A percentile compares a stretch with the other conserved stretches of the same genome.
Evolutionary conservation across 2,329 filamentous ascomycete species (phyloP).

Genomic region (Monosporascus cannonballus): DNA sequence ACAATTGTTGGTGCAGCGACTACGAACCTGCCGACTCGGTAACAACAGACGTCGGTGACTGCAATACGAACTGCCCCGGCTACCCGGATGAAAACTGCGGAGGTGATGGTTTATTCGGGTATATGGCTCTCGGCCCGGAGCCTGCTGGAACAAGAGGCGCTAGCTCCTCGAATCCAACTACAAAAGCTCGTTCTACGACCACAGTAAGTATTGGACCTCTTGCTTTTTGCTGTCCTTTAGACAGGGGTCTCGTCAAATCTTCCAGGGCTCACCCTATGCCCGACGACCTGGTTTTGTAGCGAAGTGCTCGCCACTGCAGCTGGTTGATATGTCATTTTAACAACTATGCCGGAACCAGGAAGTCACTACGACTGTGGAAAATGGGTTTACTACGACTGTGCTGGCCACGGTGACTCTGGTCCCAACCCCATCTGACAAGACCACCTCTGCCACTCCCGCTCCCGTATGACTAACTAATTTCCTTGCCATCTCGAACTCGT

Average conservation of each 20-base stretch:
- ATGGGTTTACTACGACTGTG: slow-evolving; percentile 26
- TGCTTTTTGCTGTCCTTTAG: slow-evolving; percentile 8
- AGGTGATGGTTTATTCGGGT: slow-evolving; percentile 55
- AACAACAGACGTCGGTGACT: slow-evolving; percentile 38
- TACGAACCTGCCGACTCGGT: slow-evolving; percentile 48
- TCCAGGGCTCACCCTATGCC: not conserved
- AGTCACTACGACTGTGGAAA: slow-evolving; percentile 25
- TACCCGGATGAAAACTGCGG: slow-evolving; percentile 63
- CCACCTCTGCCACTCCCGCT: slow-evolving; percentile 16
- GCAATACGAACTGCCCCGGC: slow-evolving; percentile 59
- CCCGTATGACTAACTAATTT: slow-evolving; percentile 22
- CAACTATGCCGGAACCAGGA: slow-evolving; percentile 21
- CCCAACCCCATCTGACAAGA: slow-evolving; percentile 16
- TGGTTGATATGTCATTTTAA: slow-evolving; percentile 20
- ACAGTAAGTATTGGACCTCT: slow-evolving; percentile 21
- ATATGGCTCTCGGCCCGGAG: slow-evolving; percentile 48
- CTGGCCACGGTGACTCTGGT: slow-evolving; percentile 29
- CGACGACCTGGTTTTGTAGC: not conserved
- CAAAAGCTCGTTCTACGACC: slow-evolving; percentile 9
- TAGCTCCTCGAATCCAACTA: slow-evolving; percentile 13
- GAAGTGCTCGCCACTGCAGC: not conserved
- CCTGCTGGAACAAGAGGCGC: slow-evolving; percentile 52
- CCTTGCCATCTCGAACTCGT: too few species aligned
- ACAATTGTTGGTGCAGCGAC: slow-evolving; percentile 70
- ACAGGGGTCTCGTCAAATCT: slow-evolving; percentile 11